phyloP scores from a whole-genome alignment of 2,329 filamentous ascomycete genomes.

The Xylariaceae sp. region DNA sequence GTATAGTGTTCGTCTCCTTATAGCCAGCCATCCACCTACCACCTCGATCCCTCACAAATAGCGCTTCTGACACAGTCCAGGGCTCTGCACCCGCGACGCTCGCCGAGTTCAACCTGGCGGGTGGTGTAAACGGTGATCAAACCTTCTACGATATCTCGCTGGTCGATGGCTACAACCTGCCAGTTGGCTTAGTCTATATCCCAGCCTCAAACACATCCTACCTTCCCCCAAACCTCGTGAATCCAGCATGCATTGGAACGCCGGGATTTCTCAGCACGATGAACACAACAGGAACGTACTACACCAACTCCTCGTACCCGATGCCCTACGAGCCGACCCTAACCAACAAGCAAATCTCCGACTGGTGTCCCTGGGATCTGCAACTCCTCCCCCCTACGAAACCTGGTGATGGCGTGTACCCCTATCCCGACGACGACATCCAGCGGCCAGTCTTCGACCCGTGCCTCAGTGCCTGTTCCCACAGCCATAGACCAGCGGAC shows the following conservation, averaged over 20 bases:
- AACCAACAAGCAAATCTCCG: conserved; percentile 54
- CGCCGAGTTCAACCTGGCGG: conserved; percentile 75
- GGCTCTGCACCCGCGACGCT: conserved; percentile 73
- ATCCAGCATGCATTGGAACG: conserved; percentile 73
- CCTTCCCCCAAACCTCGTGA: conserved; percentile 74
- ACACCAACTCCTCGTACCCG: conserved; percentile 64
- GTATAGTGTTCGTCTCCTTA: conserved; percentile 56
- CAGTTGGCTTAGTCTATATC: conserved; percentile 61
- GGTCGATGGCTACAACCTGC: conserved; percentile 82
- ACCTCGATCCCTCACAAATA: neutral
- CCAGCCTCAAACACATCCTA: conserved; percentile 61
- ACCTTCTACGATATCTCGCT: conserved; percentile 83
- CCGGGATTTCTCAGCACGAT: conserved; percentile 57
- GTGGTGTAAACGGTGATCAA: conserved; percentile 57
- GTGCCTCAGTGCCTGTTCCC: conserved; percentile 74
- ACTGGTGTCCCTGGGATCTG: conserved; percentile 80
- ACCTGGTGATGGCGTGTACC: conserved; percentile 73
- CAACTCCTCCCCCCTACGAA: conserved; percentile 66
- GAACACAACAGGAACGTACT: conserved; percentile 53
- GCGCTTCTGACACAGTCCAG: conserved; percentile 37
- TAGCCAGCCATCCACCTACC: conserved; percentile 6
- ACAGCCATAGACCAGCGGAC: conserved; percentile 63
- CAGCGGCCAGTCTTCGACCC: conserved; percentile 71
- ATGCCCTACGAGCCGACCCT: conserved; percentile 64
- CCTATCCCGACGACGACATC: conserved; percentile 75